Evolutionary conservation across 1,284 basidiomycete species (phyloP).

Genomic region (Rhodotorula sp.): DNA sequence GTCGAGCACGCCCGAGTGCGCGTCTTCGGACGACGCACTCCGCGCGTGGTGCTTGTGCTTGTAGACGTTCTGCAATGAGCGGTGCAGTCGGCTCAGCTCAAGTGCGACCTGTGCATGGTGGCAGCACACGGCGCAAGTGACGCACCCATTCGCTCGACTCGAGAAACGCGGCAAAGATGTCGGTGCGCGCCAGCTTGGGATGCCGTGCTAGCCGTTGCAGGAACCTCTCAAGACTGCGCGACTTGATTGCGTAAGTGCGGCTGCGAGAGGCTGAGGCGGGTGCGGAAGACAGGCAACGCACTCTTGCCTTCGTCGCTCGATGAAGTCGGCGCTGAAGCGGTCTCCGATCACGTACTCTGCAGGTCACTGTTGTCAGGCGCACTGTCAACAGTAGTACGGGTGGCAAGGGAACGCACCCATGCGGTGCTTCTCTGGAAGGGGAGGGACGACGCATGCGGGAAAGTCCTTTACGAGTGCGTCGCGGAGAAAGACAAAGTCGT

Average conservation of each 20-base stretch:
- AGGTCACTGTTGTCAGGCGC: background rate
- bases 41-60: constrained; percentile 83
- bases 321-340: constrained; percentile 93
- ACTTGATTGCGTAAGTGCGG: background rate
- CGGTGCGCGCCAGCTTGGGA: constrained; percentile 89
- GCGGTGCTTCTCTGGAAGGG: constrained; percentile 93
- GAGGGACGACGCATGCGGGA: constrained; percentile 93
- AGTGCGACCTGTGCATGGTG: background rate
- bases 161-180: constrained; percentile 85
- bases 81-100: background rate
- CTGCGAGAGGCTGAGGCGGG: too few species aligned
- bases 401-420: constrained; percentile 63
- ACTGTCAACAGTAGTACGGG: background rate
- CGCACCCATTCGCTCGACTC: constrained; percentile 97
- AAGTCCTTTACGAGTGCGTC: constrained; percentile 88
- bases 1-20: constrained; percentile 60
- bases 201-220: constrained; percentile 86
- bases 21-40: background rate
- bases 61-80: constrained; percentile 69
- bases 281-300: constrained; percentile 53
- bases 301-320: constrained; percentile 88
- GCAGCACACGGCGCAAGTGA: background rate
- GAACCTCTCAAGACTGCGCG: constrained; percentile 82
- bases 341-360: constrained; percentile 96
- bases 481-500: constrained; percentile 93